Evolutionary conservation across 2,329 filamentous ascomycete genomes (phyloP), one percentile per base, ranked within the genome.

Genomic region (Pseudogymnoascus sp.): DNA sequence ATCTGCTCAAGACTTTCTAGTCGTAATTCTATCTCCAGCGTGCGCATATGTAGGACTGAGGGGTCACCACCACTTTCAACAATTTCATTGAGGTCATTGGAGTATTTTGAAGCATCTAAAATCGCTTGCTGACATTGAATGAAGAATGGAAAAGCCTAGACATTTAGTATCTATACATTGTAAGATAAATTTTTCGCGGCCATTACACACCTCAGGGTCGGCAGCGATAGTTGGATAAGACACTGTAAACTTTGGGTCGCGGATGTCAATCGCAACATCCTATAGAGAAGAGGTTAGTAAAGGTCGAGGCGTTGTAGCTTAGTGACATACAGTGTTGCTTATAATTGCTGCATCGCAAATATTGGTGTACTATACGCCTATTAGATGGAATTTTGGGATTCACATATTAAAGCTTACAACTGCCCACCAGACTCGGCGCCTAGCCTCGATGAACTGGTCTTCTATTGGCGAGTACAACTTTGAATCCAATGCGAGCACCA

Each of bases 351-450:
- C 77, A 66, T 83, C 80, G 44, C 78, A 80, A 4, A 77, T 75
- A 62, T 75, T 77, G 13, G 80, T 74, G 62, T 81, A 82, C 71
- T 78, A 29, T 2, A 8, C 24, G 31, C 47, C 3, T 17, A 63
- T 67, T 44, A 63, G 41, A 54, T 11, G 11, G n/a, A 29, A 5
- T 47, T 39, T 31, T 10, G 1, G 7, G 8, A 6, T 13, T 7
- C 33, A 17, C 3, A 58, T 37, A 17, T 44, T 17, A n/a, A 59
- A 41, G 65, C 74, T 39, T 64, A 76, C 75, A 15, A 78, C 81
- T 77, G 81, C 81, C 79, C 79, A 82, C 79, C 79, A 82, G 5
- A 76, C 73, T 31, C 79, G 73, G 31, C 78, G 72, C 65, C 75
- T 75, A 9, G 77, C 77, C 64, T 82, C 79, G 0, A 75, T 69